phyloP scores from a whole-genome alignment of 169 alveolate species.

The Neospora caninum region DNA sequence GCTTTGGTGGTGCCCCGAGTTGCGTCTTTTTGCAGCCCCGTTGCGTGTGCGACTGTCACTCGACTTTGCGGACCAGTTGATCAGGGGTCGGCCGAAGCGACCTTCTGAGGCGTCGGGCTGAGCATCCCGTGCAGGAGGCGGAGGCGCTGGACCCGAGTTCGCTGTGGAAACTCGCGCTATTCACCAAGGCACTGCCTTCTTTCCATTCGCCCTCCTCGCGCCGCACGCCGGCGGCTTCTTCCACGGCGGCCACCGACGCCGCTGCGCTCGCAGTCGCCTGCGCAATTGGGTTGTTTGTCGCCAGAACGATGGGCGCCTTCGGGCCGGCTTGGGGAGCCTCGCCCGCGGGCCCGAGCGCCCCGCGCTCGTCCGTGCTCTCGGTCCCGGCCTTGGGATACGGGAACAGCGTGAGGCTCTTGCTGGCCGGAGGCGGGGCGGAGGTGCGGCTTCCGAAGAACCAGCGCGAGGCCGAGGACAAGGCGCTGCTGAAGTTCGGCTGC shows the following conservation, averaged over 20 bases:
- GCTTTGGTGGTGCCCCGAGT: too few relatives aligned
- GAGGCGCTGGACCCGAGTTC: neutral
- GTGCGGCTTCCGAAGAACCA: conserved; percentile 14
- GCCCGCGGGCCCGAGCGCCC: neutral
- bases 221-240: neutral
- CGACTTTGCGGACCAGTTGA: conserved; percentile 75
- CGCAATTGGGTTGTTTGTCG: neutral
- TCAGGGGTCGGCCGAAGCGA: conserved; percentile 91
- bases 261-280: conserved; percentile 32
- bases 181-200: neutral
- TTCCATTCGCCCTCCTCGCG: conserved; percentile 17
- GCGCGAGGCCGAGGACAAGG: conserved; percentile 5
- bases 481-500: neutral
- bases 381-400: neutral
- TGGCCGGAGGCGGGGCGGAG: neutral
- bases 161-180: neutral
- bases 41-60: too few relatives aligned
- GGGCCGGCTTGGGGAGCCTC: neutral
- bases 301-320: neutral
- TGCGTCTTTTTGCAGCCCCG: too few relatives aligned
- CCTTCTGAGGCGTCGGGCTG: conserved; percentile 70
- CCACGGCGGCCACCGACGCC: neutral
- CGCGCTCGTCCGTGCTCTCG: neutral
- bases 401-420: neutral
- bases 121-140: conserved; percentile 23